Base-by-base conservation (phyloP, 164 flowering plant species). In the Echeveria elegans region DNA sequence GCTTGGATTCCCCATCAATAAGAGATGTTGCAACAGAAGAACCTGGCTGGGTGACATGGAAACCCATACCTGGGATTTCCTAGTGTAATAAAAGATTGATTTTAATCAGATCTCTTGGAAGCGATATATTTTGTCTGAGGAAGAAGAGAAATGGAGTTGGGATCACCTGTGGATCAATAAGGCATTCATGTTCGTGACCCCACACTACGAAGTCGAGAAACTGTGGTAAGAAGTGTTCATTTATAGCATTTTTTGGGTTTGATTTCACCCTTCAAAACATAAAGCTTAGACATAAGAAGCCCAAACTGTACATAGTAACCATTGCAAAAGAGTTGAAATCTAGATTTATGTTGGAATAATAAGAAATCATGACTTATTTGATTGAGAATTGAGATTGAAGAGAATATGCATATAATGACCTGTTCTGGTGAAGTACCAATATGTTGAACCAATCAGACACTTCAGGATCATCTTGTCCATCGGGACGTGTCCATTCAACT, bases 151-250 rank as follows among this genome's bases (percentile, higher is more conserved):
- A 3, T 21, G 38, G 23, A 29, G 45, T 4, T 26, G 6, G 21
- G 58, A 30, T 37, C 61, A 94, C 99, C 97, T 89, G 96, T 63
- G 99, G 99, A 64, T 94, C 99, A 73, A 88, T 76, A 38, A 94
- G 88, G 71, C 99, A 91, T 77, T 94, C 99, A 78, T 91, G 99
- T 74, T 94, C 99, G 82, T 94, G 99, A 7, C 99, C 99, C 99
- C 99, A 94, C 29, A 94, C 96, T 12, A 94, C 73, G 63, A 94
- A 94, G 76, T 94, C 99, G 68, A 94, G 80, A 80, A 94, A 94
- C 7, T 96, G 81, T 48, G 99, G 99, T 70, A 94, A 75, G 68
- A 94, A 89, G 74, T 91, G 99, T 77, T 94, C 99, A 83, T 88
- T 94, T 69, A 94, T 94, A 2, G 97, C 96, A 85, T 92, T 94